A percentile compares a stretch with the other conserved stretches of the same genome.
These are phyloP conservation scores for Naematelia aurantialba DNA, from an alignment of 768 basidiomycete species.

Conservation along the genomic window DNA sequence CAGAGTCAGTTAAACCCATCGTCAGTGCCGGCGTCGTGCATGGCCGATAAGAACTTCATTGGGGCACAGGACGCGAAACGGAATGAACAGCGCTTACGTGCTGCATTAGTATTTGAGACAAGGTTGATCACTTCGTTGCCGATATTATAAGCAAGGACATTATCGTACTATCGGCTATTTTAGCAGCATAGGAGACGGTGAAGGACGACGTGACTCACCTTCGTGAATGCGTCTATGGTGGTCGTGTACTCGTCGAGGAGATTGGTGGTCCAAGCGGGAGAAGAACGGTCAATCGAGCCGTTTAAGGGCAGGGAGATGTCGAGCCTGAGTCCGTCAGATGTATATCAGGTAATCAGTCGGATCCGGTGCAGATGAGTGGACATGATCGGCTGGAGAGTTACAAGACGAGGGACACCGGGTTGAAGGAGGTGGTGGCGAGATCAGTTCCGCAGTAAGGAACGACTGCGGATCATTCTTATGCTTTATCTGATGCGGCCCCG, in stretches of 20 bases:
- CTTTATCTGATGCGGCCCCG: no score
- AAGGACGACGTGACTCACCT: slow-evolving; percentile 14
- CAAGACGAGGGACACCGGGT: slow-evolving; percentile 2
- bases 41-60: not conserved
- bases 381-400: slow-evolving; percentile 6
- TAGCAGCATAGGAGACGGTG: not conserved
- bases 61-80: not conserved
- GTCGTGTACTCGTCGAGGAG: slow-evolving; percentile 70
- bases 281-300: slow-evolving; percentile 65
- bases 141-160: slow-evolving; percentile 81
- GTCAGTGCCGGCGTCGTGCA: not conserved
- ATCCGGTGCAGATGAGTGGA: slow-evolving; percentile 5
- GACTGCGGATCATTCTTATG: not conserved
- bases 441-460: not conserved
- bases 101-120: slow-evolving; percentile 58
- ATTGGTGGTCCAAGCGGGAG: slow-evolving; percentile 75
- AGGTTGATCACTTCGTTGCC: slow-evolving; percentile 76
- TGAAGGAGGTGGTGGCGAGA: no score
- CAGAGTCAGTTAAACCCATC: not conserved
- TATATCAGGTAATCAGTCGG: no score
- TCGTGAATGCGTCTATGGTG: slow-evolving; percentile 71
- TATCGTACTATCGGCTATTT: slow-evolving; percentile 63
- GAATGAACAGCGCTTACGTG: slow-evolving; percentile 48
- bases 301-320: slow-evolving; percentile 81
- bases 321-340: slow-evolving; percentile 59